Percentiles rank a stretch among this genome's conserved stretches.
phyloP scores from a whole-genome alignment of 805 yeast genomes.

The Priceomyces fermenticarens region DNA sequence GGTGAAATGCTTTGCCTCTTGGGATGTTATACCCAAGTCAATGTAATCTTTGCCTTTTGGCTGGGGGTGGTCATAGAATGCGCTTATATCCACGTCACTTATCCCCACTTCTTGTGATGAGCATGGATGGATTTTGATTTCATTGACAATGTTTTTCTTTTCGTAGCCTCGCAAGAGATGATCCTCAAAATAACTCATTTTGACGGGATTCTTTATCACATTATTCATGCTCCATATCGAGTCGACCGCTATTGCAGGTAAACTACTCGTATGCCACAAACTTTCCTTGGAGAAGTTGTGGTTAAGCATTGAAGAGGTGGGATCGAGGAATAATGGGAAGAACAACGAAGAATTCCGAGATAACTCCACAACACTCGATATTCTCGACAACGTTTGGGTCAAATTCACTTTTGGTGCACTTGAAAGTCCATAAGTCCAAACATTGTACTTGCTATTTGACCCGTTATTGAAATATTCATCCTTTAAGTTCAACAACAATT shows the following conservation, averaged over 20 bases:
- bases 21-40: conserved; percentile 5
- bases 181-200: conserved; percentile 46
- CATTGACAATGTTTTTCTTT: conserved; percentile 48
- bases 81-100: conserved; percentile 9
- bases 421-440: conserved; percentile 34
- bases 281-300: conserved; percentile 7
- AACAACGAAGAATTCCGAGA: conserved; percentile 49
- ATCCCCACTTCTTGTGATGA: not conserved
- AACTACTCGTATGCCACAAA: conserved; percentile 21
- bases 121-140: conserved; percentile 19
- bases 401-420: conserved; percentile 3
- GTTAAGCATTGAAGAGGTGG: conserved; percentile 6
- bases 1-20: conserved; percentile 5
- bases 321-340: conserved; percentile 46
- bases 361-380: conserved; percentile 44
- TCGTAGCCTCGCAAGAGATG: conserved; percentile 40
- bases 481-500: conserved; percentile 49
- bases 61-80: conserved; percentile 5
- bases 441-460: conserved; percentile 28
- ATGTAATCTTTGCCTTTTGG: not conserved
- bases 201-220: conserved; percentile 25
- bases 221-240: conserved; percentile 39
- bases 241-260: conserved; percentile 23
- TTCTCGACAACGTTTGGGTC: conserved; percentile 33
- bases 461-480: conserved; percentile 63